Evolutionary conservation across 805 yeast genomes (phyloP), one percentile per base, ranked within the genome.

Genomic region (Wickerhamomyces bisporus): DNA sequence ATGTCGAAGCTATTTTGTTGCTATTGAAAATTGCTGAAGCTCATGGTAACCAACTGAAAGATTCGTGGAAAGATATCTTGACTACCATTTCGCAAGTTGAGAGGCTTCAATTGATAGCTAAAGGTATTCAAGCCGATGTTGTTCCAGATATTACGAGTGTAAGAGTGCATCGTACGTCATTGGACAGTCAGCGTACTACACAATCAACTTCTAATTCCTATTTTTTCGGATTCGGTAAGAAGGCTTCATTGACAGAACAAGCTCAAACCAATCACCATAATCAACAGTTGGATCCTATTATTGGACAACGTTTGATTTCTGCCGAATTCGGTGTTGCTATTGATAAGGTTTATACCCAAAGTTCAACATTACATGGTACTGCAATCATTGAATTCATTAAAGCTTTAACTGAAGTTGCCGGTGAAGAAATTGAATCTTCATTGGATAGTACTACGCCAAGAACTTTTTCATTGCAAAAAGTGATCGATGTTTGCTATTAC

Each of bases 401-500:
- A 39, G 95, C 97, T 0, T 68, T 93, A 44, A 78, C 95, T 4
- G 85, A 78, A 42, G 95, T 93, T 20, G 85, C 96, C 0, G 66
- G 77, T 30, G 97, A 89, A 53, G 99, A 93, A 60, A 87, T 93
- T 44, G 88, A 85, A 45, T 82, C 94, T 0, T 83, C 95, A 1
- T 89, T 88, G 6, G 79, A 78, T 53, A 80, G 89, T 31, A 68
- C 73, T 6, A 79, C 86, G 44, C 98, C 98, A 27, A 72, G 98
- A 58, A 81, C 87, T 63, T 94, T 86, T 57, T 86, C 98, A 0
- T 65, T 93, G 45, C 98, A 88, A 56, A 93, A 93, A 57, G 85
- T 93, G 71, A 95, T 93, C 36, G 98, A 94, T 62, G 95, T 93
- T 30, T 91, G 97, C 62, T 91, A 93, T 61, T 93, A 94, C 67